phyloP scores from a whole-genome alignment of 2,329 filamentous ascomycete species.

The Alternaria sp. region DNA sequence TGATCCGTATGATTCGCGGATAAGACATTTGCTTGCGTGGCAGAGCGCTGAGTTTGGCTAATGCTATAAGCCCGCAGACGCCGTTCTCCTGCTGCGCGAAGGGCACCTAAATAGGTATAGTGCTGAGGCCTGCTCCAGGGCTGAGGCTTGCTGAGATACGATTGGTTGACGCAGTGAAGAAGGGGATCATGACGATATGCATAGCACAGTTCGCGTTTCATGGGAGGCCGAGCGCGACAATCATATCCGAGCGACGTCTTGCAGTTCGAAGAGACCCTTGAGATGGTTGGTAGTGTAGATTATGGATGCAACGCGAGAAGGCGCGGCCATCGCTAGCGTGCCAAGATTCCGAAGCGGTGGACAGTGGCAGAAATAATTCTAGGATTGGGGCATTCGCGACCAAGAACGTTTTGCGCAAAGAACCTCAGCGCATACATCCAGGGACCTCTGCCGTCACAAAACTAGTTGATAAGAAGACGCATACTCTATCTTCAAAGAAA shows the following conservation, averaged over 20 bases:
- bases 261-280: not conserved
- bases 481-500: not conserved
- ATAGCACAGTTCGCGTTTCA: not conserved
- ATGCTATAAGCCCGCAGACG: not conserved
- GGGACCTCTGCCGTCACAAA: not conserved
- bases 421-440: not conserved
- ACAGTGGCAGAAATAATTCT: slow-evolving; percentile 23
- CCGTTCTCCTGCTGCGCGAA: not conserved
- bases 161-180: slow-evolving; percentile 1
- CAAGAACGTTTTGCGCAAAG: slow-evolving; percentile 1
- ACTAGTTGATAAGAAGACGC: too few relatives aligned
- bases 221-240: not conserved
- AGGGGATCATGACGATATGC: not conserved
- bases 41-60: not conserved
- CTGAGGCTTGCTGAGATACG: slow-evolving; percentile 1
- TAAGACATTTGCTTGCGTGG: not conserved
- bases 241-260: not conserved
- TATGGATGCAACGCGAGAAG: not conserved
- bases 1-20: not conserved
- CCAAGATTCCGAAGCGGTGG: slow-evolving; percentile 24
- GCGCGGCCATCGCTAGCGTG: slow-evolving; percentile 1
- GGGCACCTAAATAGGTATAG: not conserved
- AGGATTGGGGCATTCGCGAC: slow-evolving; percentile 10
- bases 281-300: not conserved
- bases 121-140: not conserved